Conservation (phyloP, 2,329 filamentous ascomycete genomes). For the Neopestalotiopsis sp. region DNA sequence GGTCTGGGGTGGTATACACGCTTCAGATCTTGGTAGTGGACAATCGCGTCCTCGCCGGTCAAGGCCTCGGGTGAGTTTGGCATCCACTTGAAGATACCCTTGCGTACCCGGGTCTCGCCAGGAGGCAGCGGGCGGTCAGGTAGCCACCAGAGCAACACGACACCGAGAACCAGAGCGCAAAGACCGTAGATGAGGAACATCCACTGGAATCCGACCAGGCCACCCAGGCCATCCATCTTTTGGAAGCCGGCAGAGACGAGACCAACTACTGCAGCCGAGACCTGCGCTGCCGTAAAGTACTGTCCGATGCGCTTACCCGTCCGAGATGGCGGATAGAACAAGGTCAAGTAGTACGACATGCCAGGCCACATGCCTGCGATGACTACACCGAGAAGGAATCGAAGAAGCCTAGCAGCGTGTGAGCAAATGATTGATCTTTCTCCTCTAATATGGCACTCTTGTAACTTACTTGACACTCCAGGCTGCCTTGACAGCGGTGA, state of each 20-base stretch:
- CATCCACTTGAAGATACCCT: conserved; percentile 66
- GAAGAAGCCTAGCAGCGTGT: conserved; percentile 62
- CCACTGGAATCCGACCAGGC: conserved; percentile 84
- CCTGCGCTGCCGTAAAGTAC: conserved; percentile 88
- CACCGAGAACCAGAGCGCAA: conserved; percentile 72
- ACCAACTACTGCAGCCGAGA: conserved; percentile 88
- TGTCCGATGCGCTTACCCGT: conserved; percentile 88
- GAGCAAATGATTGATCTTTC: background rate
- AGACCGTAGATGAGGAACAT: conserved; percentile 92
- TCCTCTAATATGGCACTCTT: no score
- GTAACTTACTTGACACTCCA: conserved; percentile 79
- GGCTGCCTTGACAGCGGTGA: conserved; percentile 79
- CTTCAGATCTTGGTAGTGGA: conserved; percentile 84
- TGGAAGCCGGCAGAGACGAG: conserved; percentile 92
- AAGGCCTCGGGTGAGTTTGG: conserved; percentile 75
- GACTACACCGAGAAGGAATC: conserved; percentile 83
- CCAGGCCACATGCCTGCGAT: conserved; percentile 96
- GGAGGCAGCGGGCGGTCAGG: conserved; percentile 82
- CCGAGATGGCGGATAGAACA: conserved; percentile 88
- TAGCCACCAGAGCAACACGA: conserved; percentile 85
- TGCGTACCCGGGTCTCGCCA: conserved; percentile 61
- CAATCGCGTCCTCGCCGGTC: conserved; percentile 74
- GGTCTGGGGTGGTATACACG: conserved; percentile 78
- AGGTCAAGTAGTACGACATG: conserved; percentile 90
- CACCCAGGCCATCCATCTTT: conserved; percentile 80